Conservation (phyloP, 805 yeast genomes). For the Kuraishia ogatae region DNA sequence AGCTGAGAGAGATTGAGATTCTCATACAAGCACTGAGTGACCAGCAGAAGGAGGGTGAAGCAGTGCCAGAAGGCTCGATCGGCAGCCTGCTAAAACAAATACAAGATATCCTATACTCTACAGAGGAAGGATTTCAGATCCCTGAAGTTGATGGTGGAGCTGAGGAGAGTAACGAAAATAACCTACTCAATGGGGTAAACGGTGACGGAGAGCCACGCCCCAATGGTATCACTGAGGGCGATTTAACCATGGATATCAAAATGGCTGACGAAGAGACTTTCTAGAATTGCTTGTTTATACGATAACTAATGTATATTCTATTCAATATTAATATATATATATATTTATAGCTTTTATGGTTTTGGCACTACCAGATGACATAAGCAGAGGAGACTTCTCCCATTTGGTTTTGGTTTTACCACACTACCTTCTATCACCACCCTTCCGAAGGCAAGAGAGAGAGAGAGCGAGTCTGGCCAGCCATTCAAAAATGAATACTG, state of each 20-base stretch:
- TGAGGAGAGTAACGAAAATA: background rate
- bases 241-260: constrained; percentile 2
- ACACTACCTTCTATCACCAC: background rate
- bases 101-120: constrained; percentile 68
- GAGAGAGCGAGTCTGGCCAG: too few species aligned
- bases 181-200: background rate
- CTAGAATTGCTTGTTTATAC: background rate
- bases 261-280: constrained; percentile 9
- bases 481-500: too few species aligned
- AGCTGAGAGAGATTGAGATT: constrained; percentile 82
- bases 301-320: too few species aligned
- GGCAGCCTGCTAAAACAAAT: constrained; percentile 47
- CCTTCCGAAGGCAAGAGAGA: background rate
- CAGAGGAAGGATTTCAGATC: constrained; percentile 76
- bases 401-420: too few species aligned
- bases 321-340: too few species aligned
- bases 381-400: background rate
- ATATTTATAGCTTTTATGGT: too few species aligned
- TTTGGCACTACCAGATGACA: background rate
- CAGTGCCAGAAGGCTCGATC: constrained; percentile 14
- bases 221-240: background rate
- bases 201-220: background rate
- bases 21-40: constrained; percentile 58
- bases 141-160: constrained; percentile 22
- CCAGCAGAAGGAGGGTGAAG: constrained; percentile 28